Conservation (phyloP, 805 yeast species). For the Candida adriatica region DNA sequence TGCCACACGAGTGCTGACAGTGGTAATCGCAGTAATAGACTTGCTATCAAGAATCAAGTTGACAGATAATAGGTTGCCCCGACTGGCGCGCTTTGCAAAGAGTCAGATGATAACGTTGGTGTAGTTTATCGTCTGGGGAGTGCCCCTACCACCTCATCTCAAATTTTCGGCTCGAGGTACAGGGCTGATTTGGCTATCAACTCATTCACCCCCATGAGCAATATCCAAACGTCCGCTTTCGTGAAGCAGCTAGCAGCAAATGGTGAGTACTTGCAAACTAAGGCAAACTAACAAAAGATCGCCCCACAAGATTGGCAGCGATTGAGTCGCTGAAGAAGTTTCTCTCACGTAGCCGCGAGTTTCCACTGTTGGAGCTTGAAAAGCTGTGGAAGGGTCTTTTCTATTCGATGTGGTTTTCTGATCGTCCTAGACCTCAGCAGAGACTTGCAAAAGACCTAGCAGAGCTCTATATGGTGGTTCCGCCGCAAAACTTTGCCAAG, state of each 20-base stretch:
- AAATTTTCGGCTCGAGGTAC: not conserved
- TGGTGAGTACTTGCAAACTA: constrained; percentile 27
- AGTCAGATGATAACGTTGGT: too few species aligned
- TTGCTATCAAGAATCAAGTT: too few species aligned
- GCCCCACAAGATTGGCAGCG: constrained; percentile 69
- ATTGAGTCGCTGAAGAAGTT: constrained; percentile 56
- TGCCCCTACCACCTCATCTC: constrained; percentile 1
- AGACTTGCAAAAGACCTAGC: constrained; percentile 71
- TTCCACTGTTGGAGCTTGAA: constrained; percentile 43
- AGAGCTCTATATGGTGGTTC: constrained; percentile 38
- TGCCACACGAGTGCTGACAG: too few species aligned
- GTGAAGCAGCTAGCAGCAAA: constrained; percentile 83
- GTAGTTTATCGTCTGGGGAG: too few species aligned
- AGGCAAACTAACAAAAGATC: constrained; percentile 27
- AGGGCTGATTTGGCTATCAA: too few species aligned
- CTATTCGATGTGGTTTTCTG: constrained; percentile 95
- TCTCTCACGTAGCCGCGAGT: constrained; percentile 33
- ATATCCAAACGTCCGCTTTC: constrained; percentile 41
- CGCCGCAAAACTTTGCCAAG: constrained; percentile 34
- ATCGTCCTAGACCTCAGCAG: constrained; percentile 89
- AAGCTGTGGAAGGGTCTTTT: constrained; percentile 96
- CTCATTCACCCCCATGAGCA: constrained; percentile 12
- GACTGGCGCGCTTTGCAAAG: too few species aligned
- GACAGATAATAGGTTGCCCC: too few species aligned
- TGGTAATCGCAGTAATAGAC: constrained; percentile 14